Base-by-base conservation (phyloP, 1,284 basidiomycete species). In the Apiotrichum domesticum region DNA sequence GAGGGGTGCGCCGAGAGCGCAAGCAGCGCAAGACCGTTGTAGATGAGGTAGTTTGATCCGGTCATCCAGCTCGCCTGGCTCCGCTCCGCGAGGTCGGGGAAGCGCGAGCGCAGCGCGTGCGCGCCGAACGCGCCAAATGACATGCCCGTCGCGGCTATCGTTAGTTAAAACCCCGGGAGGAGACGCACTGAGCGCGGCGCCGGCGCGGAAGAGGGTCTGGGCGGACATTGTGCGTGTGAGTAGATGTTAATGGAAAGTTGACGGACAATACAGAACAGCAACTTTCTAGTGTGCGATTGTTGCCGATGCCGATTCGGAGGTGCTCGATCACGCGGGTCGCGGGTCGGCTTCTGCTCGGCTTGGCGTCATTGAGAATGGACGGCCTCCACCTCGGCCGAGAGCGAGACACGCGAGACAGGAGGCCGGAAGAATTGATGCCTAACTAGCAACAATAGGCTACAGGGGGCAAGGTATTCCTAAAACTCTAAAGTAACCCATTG, bases 21-120 rank as follows among this genome's bases (percentile, higher is more conserved):
- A 61, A 91, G 76, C 42, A 91, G 75, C 0, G 82, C 87, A 14
- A 92, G 79, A 13, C 89, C 90, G 65, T 91, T 90, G 71, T 83
- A 85, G 50, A 90, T 80, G 15, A 76, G 60, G 63, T 77, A 77
- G 40, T 57, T 63, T 6, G 68, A 68, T 13, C 72, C 76, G 9
- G 72, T 76, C 45, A 64, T 57, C 70, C 72, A 76, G 40, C 68
- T 71, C 29, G 58, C 43, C 54, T 69, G 57, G 46, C 66, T 63
- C 39, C 56, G 53, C 37, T 74, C 70, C 35, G 73, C 64, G 13
- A 77, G 56, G 51, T 68, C 57, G n/a, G 74, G 73, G 57, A 66
- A 64, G n/a, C 67, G 58, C 1, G 68, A 48, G 46, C 68, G 64
- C 8, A 77, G 69, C 48, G 70, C 72, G 62, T 77, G 74, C 3